Conservation (phyloP, 2,329 filamentous ascomycete genomes). For the Lasiodiplodia sp. region DNA sequence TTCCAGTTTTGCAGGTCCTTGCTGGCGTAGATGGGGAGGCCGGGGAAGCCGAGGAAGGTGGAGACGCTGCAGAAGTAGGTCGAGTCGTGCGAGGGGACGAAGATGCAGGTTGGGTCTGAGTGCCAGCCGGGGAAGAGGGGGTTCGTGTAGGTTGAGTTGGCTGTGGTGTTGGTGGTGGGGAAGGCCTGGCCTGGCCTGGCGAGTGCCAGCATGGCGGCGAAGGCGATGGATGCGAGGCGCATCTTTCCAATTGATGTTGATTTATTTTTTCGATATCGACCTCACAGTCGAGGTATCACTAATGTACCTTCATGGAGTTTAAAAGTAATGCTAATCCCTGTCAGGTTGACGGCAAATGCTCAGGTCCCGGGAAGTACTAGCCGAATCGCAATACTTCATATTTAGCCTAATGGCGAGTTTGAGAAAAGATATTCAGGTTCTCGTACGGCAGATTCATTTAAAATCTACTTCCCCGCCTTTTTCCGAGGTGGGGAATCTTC, state of each 20-base stretch:
- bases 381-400: background rate
- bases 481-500: background rate
- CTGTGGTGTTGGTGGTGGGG: constrained; percentile 33
- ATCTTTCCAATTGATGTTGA: background rate
- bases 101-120: constrained; percentile 54
- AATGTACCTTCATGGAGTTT: background rate
- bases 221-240: background rate
- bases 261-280: background rate
- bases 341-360: background rate
- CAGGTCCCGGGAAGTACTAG: background rate
- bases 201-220: background rate
- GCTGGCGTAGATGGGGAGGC: constrained; percentile 53
- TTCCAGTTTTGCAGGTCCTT: constrained; percentile 54
- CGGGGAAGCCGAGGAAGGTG: constrained; percentile 54
- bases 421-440: background rate
- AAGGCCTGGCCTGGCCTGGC: background rate
- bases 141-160: constrained; percentile 20
- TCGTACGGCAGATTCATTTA: background rate
- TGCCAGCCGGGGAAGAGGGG: constrained; percentile 57
- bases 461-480: constrained; percentile 1
- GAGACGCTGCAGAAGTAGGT: constrained; percentile 55
- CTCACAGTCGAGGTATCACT: background rate
- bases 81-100: constrained; percentile 40
- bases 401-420: background rate
- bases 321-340: background rate